Evolutionary conservation across 352 stramenopile species (phyloP), one percentile per base, ranked within the genome.

Genomic region (Phytopythium boreale): DNA sequence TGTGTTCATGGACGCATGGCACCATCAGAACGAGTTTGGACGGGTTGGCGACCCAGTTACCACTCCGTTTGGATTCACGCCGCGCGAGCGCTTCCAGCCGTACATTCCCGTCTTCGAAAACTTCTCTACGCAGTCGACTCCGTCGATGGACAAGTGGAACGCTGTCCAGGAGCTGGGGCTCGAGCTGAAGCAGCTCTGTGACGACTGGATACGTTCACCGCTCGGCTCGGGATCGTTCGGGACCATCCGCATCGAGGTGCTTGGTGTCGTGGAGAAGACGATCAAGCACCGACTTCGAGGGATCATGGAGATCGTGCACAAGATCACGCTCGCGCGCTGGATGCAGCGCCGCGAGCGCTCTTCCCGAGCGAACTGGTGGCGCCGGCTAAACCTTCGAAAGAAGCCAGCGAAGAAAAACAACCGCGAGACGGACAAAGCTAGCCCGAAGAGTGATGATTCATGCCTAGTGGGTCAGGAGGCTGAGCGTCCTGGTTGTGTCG

Each of bases 311-410:
- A 55, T 84, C 15, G 50, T 82, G 26, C 84, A 85, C 62, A 71
- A 74, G 29, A 77, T 82, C 65, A 83, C 78, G 53, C 43, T 85
- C 14, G 76, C 71, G 61, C 69, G 76, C 37, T 85, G 77, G 77
- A 76, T 77, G 36, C 53, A 75, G 37, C 57, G 74, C 55, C 66
- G 53, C 27, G 64, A 68, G 43, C 71, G 31, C 26, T 41, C 64
- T 10, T 39, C 29, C 11, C 47, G 43, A 12, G 57, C 20, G 20
- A 56, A 64, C 29, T 75, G 59, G 61, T 74, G 57, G 65, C n/a
- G 31, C 22, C 64, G 59, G n/a, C 44, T 75, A 2, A 41, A 63
- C 4, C 47, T 76, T 6, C 27, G 56, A 61, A 46, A 50, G 11
- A 17, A 29, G 2, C 10, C 52, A n/a, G 14, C 8, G 12, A 56